Evolutionary conservation across 2,329 filamentous ascomycete genomes (phyloP).

Genomic region (Colletotrichum sidae): DNA sequence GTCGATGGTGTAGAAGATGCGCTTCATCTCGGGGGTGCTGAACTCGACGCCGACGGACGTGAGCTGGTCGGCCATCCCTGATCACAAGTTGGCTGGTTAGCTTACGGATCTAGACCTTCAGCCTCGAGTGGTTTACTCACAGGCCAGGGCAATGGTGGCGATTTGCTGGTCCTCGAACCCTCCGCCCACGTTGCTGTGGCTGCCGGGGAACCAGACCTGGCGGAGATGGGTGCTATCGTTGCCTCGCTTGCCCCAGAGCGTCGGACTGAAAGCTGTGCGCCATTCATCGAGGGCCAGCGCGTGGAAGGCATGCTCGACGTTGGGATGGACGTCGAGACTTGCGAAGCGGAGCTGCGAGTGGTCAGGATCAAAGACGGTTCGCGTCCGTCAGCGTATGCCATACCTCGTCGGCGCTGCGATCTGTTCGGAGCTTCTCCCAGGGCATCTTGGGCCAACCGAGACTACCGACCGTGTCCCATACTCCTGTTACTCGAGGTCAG

Average conservation of each 20-base stretch:
- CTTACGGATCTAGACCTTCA: not conserved
- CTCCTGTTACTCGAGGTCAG: constrained; percentile 45
- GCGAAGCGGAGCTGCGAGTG: constrained; percentile 33
- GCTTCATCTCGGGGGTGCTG: constrained; percentile 38
- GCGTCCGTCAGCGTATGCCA: too few relatives aligned
- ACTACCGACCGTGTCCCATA: constrained; percentile 63
- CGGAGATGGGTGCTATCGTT: constrained; percentile 38
- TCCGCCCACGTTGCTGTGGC: constrained; percentile 71
- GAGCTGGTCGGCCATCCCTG: constrained; percentile 42
- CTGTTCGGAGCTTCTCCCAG: constrained; percentile 18
- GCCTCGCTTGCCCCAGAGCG: constrained; percentile 43
- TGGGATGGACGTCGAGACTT: constrained; percentile 39
- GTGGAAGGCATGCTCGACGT: constrained; percentile 66
- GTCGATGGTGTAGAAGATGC: constrained; percentile 37
- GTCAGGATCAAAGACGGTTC: not conserved
- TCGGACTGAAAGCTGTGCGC: constrained; percentile 47
- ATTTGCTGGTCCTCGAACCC: constrained; percentile 56
- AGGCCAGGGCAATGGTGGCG: constrained; percentile 41
- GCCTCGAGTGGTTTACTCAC: constrained; percentile 5
- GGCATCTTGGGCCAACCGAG: constrained; percentile 47
- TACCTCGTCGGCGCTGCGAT: constrained; percentile 32
- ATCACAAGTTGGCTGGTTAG: not conserved
- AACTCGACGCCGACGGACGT: constrained; percentile 41
- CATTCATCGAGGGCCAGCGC: constrained; percentile 66
- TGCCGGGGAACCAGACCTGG: constrained; percentile 66